Evolutionary conservation across 352 stramenopile species (phyloP).

Genomic region (Thraustochytrium sp.): DNA sequence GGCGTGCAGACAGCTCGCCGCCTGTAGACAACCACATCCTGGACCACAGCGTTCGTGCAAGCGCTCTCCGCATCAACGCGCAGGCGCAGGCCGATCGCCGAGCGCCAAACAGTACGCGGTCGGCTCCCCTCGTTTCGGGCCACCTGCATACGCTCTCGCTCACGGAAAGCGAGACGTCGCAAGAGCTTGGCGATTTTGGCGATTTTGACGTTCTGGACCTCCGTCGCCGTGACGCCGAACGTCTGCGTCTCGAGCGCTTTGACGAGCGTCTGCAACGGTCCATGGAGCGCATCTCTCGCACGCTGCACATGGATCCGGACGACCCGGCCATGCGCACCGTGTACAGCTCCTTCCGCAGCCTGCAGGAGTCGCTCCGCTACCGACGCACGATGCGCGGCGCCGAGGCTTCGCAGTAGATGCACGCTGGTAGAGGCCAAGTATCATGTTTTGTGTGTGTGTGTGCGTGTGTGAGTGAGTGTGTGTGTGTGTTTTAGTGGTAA

Average conservation of each 20-base stretch:
- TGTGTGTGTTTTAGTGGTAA: too few species aligned
- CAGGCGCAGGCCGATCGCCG: too few species aligned
- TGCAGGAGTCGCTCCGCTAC: background rate
- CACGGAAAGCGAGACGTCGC: background rate
- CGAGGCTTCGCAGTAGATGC: too few species aligned
- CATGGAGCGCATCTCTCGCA: background rate
- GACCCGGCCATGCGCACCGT: background rate
- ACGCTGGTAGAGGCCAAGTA: too few species aligned
- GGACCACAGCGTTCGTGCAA: too few species aligned
- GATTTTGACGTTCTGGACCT: background rate
- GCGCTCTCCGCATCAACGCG: too few species aligned
- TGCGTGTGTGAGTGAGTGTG: too few species aligned
- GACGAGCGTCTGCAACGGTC: background rate
- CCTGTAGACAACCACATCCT: too few species aligned
- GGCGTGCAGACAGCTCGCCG: background rate
- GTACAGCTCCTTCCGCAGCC: background rate
- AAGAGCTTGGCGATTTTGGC: too few species aligned
- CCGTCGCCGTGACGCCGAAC: background rate
- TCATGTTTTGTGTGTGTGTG: too few species aligned
- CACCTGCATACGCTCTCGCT: background rate
- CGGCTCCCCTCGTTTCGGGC: background rate
- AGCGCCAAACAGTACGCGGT: too few species aligned
- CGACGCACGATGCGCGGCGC: too few species aligned
- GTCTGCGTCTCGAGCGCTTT: background rate
- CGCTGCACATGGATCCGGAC: background rate